phyloP scores from a whole-genome alignment of 495 filamentous ascomycete species.

The Neurospora sp. region DNA sequence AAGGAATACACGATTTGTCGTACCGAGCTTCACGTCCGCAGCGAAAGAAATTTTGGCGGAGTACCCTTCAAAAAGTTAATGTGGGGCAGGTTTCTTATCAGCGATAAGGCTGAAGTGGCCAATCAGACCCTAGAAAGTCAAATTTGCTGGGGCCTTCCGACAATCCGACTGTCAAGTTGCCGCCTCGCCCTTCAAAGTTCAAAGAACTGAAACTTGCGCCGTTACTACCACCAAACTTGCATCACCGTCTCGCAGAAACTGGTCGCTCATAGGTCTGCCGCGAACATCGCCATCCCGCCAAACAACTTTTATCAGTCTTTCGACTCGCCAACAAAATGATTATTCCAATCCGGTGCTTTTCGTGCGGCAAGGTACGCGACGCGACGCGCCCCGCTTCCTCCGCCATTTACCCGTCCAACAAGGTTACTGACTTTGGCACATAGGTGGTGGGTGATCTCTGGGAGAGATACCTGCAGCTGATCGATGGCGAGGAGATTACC shows the following conservation, averaged over 20 bases:
- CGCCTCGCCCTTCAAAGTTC: neutral
- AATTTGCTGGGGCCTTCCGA: slow-evolving; percentile 7
- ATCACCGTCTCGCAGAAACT: neutral
- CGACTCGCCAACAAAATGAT: slow-evolving; percentile 60
- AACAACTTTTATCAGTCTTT: neutral
- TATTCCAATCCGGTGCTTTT: slow-evolving; percentile 96
- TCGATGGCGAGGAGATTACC: slow-evolving; percentile 62
- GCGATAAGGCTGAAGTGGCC: slow-evolving; percentile 18
- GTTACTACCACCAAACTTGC: neutral
- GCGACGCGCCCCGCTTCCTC: neutral
- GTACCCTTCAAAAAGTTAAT: slow-evolving; percentile 21
- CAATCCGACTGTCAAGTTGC: neutral
- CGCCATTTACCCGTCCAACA: neutral
- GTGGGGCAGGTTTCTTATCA: slow-evolving; percentile 21
- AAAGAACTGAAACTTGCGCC: neutral
- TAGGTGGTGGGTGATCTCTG: slow-evolving; percentile 95
- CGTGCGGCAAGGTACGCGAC: slow-evolving; percentile 83
- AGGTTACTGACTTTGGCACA: neutral
- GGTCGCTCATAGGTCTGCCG: neutral
- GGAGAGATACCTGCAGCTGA: slow-evolving; percentile 81
- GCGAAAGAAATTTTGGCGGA: slow-evolving; percentile 26
- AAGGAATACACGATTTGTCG: neutral
- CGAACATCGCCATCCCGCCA: neutral
- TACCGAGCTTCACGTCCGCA: neutral
- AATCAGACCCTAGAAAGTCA: slow-evolving; percentile 9